phyloP scores from a whole-genome alignment of 2,329 filamentous ascomycete genomes.

The Knufia petricola region DNA sequence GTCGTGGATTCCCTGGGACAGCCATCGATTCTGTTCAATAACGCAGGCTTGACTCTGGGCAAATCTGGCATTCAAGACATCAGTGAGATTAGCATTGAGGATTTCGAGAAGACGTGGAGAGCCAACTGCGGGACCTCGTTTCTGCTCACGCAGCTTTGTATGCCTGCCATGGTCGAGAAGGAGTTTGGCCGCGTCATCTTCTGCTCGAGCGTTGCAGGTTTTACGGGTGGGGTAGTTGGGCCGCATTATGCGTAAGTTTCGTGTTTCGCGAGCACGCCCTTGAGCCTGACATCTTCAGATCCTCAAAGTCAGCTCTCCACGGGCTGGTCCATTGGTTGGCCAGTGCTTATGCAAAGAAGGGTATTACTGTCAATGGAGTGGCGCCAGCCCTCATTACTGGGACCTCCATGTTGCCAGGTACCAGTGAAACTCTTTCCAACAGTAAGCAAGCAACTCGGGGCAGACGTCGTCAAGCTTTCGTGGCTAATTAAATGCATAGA shows the following conservation, averaged over 20 bases:
- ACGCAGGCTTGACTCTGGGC: conserved; percentile 50
- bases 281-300: conserved; percentile 21
- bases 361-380: conserved; percentile 41
- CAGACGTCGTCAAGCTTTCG: no score
- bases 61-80: conserved; percentile 40
- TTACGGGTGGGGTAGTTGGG: conserved; percentile 55
- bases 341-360: conserved; percentile 33
- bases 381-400: conserved; percentile 39
- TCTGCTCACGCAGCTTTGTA: conserved; percentile 49
- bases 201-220: conserved; percentile 53
- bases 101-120: conserved; percentile 54
- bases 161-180: conserved; percentile 51
- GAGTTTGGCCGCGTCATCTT: conserved; percentile 56
- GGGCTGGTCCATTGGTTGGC: conserved; percentile 41
- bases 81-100: conserved; percentile 51
- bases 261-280: conserved; percentile 23
- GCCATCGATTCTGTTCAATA: conserved; percentile 36
- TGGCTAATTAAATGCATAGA: no score
- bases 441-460: no score
- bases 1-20: conserved; percentile 27
- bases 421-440: conserved; percentile 25
- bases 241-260: conserved; percentile 36
- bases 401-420: conserved; percentile 36
- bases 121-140: conserved; percentile 56
- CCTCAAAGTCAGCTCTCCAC: conserved; percentile 37